Evolutionary conservation across 306 rosid genomes (phyloP).

Genomic region (Geum urbanum): DNA sequence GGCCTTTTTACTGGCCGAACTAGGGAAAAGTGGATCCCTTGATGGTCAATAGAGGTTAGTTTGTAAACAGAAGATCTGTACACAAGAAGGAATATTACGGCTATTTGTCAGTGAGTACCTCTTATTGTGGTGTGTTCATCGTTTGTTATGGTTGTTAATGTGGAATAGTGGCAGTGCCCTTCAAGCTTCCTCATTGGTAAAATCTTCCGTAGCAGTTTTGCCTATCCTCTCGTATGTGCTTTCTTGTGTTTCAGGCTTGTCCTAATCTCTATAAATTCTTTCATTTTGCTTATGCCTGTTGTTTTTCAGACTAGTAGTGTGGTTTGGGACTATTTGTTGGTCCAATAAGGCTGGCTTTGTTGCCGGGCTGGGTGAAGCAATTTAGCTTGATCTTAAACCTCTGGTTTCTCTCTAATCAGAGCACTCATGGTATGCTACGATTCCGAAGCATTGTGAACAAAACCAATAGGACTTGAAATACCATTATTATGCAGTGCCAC

Average conservation of each 20-base stretch:
- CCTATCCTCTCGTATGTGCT: neutral
- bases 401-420: neutral
- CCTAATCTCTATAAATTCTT: neutral
- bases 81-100: constrained; percentile 91
- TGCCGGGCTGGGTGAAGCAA: constrained; percentile 94
- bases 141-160: neutral
- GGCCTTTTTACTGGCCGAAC: constrained; percentile 79
- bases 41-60: constrained; percentile 95
- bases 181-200: neutral
- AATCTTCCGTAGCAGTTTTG: neutral
- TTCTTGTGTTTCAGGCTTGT: neutral
- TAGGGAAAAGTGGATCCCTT: constrained; percentile 97
- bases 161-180: too few species aligned
- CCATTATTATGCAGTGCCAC: too few species aligned
- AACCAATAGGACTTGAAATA: too few species aligned
- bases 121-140: neutral
- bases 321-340: constrained; percentile 91
- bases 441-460: too few species aligned
- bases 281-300: neutral
- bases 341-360: constrained; percentile 93
- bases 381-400: constrained; percentile 38
- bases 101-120: constrained; percentile 69
- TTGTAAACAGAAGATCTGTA: constrained; percentile 91
- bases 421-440: neutral
- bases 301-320: constrained; percentile 72